A percentile compares a stretch with the other conserved stretches of the same genome.
Evolutionary conservation across 129 eudicot species (phyloP).

Genomic region (Rutidosis leptorrhynchoides): DNA sequence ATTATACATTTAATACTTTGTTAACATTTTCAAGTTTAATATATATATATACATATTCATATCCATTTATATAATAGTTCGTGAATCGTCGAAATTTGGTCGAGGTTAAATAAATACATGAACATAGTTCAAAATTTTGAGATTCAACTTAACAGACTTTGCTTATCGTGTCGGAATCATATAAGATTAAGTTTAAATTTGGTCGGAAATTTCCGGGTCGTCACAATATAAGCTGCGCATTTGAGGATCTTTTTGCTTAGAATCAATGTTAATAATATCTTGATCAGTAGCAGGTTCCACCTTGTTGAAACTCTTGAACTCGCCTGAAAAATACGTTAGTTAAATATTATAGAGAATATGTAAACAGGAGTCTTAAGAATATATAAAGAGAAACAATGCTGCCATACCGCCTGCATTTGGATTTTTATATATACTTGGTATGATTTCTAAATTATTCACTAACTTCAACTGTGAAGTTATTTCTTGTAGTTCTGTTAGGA

Average conservation of each 20-base stretch:
- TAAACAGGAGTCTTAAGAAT: conserved; percentile 9
- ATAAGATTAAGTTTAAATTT: too few relatives aligned
- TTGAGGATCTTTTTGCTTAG: conserved; percentile 66
- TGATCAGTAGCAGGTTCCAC: conserved; percentile 36
- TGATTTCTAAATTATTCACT: conserved; percentile 14
- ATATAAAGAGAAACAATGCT: conserved; percentile 4
- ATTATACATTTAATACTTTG: too few relatives aligned
- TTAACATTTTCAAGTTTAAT: too few relatives aligned
- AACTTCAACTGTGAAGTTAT: conserved; percentile 25
- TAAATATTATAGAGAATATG: neutral
- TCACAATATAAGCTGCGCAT: conserved; percentile 78
- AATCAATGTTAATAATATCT: conserved; percentile 58
- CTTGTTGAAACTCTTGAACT: conserved; percentile 29
- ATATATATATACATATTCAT: too few relatives aligned
- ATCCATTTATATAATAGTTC: too few relatives aligned
- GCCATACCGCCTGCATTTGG: conserved; percentile 15
- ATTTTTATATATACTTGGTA: conserved; percentile 26
- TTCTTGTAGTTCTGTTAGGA: conserved; percentile 43
- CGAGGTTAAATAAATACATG: too few relatives aligned
- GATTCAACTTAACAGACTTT: too few relatives aligned
- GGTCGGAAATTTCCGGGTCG: too few relatives aligned
- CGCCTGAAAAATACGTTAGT: conserved; percentile 32
- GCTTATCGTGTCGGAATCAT: too few relatives aligned
- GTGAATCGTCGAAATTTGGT: too few relatives aligned
- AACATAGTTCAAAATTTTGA: too few relatives aligned